phyloP scores from a whole-genome alignment of 495 filamentous ascomycete genomes.

The Amphirosellinia nigrospora region DNA sequence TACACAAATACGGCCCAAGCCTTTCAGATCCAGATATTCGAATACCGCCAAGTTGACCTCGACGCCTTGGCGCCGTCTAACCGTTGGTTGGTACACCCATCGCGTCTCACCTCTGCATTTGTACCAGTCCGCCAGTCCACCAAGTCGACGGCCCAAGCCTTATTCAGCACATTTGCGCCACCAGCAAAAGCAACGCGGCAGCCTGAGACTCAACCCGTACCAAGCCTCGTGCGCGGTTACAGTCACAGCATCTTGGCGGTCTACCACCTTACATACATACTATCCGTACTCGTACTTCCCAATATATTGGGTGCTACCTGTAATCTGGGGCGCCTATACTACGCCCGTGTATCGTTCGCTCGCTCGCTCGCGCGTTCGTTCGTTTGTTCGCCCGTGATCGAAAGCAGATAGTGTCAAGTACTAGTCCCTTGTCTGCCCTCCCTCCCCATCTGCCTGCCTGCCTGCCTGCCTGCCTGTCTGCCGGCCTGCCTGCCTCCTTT shows the following conservation, averaged over 20 bases:
- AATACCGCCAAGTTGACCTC: constrained; percentile 20
- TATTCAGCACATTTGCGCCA: constrained; percentile 12
- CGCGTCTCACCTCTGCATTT: constrained; percentile 18
- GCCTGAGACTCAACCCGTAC: constrained; percentile 14
- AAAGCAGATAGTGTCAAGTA: constrained; percentile 1
- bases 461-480: neutral
- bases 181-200: constrained; percentile 20
- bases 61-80: constrained; percentile 14
- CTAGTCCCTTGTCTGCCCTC: neutral
- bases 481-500: too few relatives aligned
- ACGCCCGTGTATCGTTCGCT: neutral
- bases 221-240: constrained; percentile 20
- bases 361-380: constrained; percentile 14
- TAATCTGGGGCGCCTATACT: neutral
- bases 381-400: constrained; percentile 11
- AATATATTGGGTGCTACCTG: constrained; percentile 9
- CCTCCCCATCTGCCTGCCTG: neutral
- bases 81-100: constrained; percentile 11
- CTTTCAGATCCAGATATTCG: neutral
- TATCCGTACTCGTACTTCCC: neutral
- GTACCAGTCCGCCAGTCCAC: constrained; percentile 3
- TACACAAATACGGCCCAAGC: neutral
- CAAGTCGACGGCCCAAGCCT: constrained; percentile 17
- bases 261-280: neutral
- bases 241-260: constrained; percentile 16